These are phyloP conservation scores for Teunomyces stri DNA, from an alignment of 805 yeast genomes.

Conservation along the genomic window DNA sequence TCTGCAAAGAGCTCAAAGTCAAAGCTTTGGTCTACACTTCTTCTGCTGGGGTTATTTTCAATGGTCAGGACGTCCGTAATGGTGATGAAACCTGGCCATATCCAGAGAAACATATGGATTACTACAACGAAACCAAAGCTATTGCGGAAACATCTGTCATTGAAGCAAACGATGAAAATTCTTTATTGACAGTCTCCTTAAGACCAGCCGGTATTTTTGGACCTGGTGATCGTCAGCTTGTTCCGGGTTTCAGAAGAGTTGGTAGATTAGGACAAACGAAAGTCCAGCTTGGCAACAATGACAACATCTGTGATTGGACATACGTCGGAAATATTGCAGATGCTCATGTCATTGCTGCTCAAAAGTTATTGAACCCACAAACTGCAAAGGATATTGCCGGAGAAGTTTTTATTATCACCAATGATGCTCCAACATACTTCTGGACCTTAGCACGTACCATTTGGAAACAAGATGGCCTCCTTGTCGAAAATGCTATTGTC, in stretches of 20 bases:
- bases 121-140: slow-evolving; percentile 93
- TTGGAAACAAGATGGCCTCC: slow-evolving; percentile 94
- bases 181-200: slow-evolving; percentile 75
- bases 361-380: slow-evolving; percentile 55
- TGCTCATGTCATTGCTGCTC: slow-evolving; percentile 90
- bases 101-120: slow-evolving; percentile 91
- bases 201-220: slow-evolving; percentile 99
- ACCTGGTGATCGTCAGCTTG: slow-evolving; percentile 96
- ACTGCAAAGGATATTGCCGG: slow-evolving; percentile 61
- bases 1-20: slow-evolving; percentile 51
- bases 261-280: slow-evolving; percentile 83
- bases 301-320: slow-evolving; percentile 93
- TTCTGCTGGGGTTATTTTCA: slow-evolving; percentile 95
- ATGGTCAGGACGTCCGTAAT: slow-evolving; percentile 88
- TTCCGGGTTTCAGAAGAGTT: slow-evolving; percentile 85
- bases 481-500: slow-evolving; percentile 66
- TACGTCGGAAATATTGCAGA: slow-evolving; percentile 98
- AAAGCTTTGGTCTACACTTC: slow-evolving; percentile 89
- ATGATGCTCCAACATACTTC: slow-evolving; percentile 91
- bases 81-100: slow-evolving; percentile 95
- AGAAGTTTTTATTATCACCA: slow-evolving; percentile 85
- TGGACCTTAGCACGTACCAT: slow-evolving; percentile 97
- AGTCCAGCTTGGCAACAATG: slow-evolving; percentile 92
- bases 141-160: slow-evolving; percentile 82
- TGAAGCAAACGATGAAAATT: slow-evolving; percentile 58